A percentile compares a stretch with the other conserved stretches of the same genome.
Conservation (phyloP, 495 filamentous ascomycete species). For the Endocarpon pusillum region DNA sequence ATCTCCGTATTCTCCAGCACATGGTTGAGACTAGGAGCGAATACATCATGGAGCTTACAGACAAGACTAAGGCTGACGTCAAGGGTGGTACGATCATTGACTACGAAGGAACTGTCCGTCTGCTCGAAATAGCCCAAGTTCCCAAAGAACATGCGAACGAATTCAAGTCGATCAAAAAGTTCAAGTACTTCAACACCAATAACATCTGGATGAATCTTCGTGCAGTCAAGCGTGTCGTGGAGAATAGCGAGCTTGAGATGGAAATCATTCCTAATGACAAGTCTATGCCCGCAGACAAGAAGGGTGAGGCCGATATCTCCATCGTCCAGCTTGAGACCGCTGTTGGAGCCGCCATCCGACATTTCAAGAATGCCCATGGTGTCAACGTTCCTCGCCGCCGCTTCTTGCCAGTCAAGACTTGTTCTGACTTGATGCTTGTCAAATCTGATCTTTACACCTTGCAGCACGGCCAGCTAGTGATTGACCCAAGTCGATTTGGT, state of each 20-base stretch:
- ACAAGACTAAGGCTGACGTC: constrained; percentile 99
- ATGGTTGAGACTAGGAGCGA: constrained; percentile 92
- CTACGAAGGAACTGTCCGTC: constrained; percentile 87
- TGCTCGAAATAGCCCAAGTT: constrained; percentile 98
- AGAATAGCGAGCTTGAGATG: constrained; percentile 97
- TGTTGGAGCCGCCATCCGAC: constrained; percentile 93
- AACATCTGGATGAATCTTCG: constrained; percentile 99
- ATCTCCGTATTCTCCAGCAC: constrained; percentile 94
- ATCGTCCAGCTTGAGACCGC: constrained; percentile 98
- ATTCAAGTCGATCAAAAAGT: constrained; percentile 99
- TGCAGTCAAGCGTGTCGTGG: constrained; percentile 95
- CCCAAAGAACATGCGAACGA: constrained; percentile 99
- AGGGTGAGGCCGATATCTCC: constrained; percentile 93
- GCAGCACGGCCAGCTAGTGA: constrained; percentile 93
- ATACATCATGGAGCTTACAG: constrained; percentile 99
- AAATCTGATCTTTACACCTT: constrained; percentile 99
- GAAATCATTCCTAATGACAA: constrained; percentile 99
- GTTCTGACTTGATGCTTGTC: constrained; percentile 98
- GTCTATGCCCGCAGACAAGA: constrained; percentile 95
- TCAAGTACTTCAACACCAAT: constrained; percentile 99
- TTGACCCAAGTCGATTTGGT: constrained; percentile 90
- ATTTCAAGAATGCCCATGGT: constrained; percentile 96
- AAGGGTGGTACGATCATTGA: constrained; percentile 99
- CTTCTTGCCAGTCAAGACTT: constrained; percentile 99
- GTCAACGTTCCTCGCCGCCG: constrained; percentile 95